Conservation (phyloP, 768 basidiomycete genomes). For the Rubroboletus pulcherrimus region DNA sequence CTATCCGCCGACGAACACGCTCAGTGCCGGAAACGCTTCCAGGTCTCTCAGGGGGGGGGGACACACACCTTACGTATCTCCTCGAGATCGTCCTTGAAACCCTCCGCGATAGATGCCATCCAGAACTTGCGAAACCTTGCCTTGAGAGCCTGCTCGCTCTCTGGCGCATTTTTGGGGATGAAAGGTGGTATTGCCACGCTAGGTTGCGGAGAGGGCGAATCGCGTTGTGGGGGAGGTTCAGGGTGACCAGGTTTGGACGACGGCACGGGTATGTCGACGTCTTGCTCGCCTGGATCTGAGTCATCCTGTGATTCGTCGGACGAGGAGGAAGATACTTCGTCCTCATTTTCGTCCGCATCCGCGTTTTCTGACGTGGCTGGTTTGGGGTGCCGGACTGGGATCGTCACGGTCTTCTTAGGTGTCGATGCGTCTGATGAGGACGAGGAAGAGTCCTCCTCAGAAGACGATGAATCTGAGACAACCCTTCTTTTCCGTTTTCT, state of each 20-base stretch:
- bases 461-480: conserved; percentile 41
- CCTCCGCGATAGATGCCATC: conserved; percentile 81
- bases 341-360: conserved; percentile 4
- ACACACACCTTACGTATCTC: conserved; percentile 70
- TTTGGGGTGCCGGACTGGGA: conserved; percentile 5
- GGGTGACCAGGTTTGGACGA: neutral
- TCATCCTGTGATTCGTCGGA: conserved; percentile 14
- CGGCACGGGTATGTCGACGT: neutral
- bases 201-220: conserved; percentile 26
- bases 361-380: neutral
- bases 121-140: conserved; percentile 78
- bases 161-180: conserved; percentile 37
- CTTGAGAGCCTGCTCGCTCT: conserved; percentile 53
- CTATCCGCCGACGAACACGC: conserved; percentile 22
- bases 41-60: neutral
- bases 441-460: conserved; percentile 29
- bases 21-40: neutral
- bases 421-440: conserved; percentile 18
- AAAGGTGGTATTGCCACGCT: conserved; percentile 51
- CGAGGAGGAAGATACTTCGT: conserved; percentile 15
- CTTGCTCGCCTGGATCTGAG: conserved; percentile 2
- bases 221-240: conserved; percentile 9
- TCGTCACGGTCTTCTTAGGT: conserved; percentile 6
- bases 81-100: conserved; percentile 81
- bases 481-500: conserved; percentile 55